Percentiles rank a stretch among this genome's conserved stretches.
Evolutionary conservation across 2,329 filamentous ascomycete species (phyloP).

Genomic region (Aspergillus sp.): DNA sequence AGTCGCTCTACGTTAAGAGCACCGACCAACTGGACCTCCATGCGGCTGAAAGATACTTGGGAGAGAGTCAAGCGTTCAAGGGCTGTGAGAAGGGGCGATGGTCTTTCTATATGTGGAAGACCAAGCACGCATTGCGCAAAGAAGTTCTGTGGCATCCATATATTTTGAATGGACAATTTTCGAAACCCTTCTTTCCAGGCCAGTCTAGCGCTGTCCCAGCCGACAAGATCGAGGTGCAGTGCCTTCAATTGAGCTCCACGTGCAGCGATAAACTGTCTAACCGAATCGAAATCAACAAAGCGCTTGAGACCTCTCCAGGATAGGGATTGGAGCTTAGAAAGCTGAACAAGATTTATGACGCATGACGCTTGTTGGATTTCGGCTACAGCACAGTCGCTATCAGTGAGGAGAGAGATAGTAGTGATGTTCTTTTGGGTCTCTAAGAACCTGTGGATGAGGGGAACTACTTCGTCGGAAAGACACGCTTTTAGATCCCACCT

Average conservation of each 20-base stretch:
- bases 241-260: background rate
- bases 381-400: background rate
- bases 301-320: background rate
- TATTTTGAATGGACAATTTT: background rate
- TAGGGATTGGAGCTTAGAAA: background rate
- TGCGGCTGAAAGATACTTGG: background rate
- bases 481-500: background rate
- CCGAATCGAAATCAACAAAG: background rate
- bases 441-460: background rate
- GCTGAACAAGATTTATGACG: background rate
- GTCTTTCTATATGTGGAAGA: background rate
- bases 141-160: background rate
- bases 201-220: background rate
- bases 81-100: background rate
- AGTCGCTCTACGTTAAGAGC: background rate
- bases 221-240: background rate
- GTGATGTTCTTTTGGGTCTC: background rate
- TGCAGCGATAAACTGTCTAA: background rate
- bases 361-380: background rate
- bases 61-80: background rate
- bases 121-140: background rate
- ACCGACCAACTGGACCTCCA: background rate
- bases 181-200: background rate
- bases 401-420: background rate
- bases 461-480: background rate